Evolutionary conservation across 1,284 basidiomycete genomes (phyloP).

Genomic region (Ceratobasidium sp.): DNA sequence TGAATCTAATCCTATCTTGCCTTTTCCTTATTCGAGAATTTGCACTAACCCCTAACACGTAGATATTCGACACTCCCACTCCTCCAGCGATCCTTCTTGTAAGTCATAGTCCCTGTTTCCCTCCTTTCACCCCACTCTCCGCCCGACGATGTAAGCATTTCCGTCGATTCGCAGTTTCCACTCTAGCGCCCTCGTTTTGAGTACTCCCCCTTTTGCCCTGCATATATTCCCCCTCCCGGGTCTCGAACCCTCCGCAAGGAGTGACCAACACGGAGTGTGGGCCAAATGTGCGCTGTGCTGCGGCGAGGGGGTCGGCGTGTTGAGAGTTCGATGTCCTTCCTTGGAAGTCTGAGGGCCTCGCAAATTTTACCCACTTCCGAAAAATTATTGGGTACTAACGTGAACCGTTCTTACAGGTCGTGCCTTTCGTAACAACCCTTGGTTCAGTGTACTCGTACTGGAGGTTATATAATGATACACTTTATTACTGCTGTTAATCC

Average conservation of each 20-base stretch:
- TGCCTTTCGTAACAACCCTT: not conserved
- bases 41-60: not conserved
- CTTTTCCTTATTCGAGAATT: constrained; percentile 6
- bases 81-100: constrained; percentile 48
- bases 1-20: constrained; percentile 58
- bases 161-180: constrained; percentile 82
- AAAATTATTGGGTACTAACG: constrained; percentile 10
- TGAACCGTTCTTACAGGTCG: not conserved
- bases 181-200: constrained; percentile 70
- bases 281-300: constrained; percentile 76
- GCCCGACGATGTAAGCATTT: constrained; percentile 66
- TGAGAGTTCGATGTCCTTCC: constrained; percentile 72
- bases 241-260: constrained; percentile 70
- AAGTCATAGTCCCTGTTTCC: constrained; percentile 51
- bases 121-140: constrained; percentile 48
- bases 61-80: not conserved
- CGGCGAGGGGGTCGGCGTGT: constrained; percentile 67
- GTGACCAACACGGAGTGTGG: constrained; percentile 61
- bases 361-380: not conserved
- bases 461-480: not conserved
- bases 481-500: not conserved
- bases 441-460: not conserved
- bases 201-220: constrained; percentile 76
- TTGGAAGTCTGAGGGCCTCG: constrained; percentile 71
- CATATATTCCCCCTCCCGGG: constrained; percentile 67